Conservation (phyloP, 257 asterid genomes). For the Nicotiana sylvestris region DNA sequence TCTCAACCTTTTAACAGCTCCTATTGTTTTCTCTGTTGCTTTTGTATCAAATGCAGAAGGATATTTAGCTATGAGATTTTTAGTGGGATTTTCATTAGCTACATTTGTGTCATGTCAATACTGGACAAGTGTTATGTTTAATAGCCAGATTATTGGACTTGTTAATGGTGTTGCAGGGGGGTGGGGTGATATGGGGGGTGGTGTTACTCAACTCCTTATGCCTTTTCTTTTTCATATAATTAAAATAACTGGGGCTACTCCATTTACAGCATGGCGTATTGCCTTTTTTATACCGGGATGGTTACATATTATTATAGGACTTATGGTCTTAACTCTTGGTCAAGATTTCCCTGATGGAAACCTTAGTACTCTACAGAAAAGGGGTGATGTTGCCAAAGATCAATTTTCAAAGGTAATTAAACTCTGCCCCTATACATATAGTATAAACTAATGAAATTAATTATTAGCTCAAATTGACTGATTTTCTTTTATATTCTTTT, state of each 20-base stretch:
- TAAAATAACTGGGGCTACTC: constrained; percentile 31
- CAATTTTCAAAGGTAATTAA: constrained; percentile 35
- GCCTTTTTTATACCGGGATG: constrained; percentile 55
- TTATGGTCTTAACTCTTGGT: constrained; percentile 45
- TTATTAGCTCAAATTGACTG: neutral
- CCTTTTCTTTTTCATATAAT: constrained; percentile 42
- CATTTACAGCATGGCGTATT: constrained; percentile 57
- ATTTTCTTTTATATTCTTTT: neutral
- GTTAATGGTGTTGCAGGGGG: constrained; percentile 56
- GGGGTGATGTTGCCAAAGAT: constrained; percentile 46
- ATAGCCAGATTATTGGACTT: constrained; percentile 40
- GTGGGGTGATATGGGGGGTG: constrained; percentile 68
- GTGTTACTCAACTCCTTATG: constrained; percentile 54
- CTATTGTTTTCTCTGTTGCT: constrained; percentile 46
- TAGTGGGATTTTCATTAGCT: constrained; percentile 56
- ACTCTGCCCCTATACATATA: neutral
- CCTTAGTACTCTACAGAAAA: constrained; percentile 42
- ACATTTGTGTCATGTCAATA: constrained; percentile 56
- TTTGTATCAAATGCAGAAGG: constrained; percentile 38
- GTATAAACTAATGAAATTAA: neutral
- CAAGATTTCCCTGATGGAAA: constrained; percentile 67
- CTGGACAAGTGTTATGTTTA: constrained; percentile 54
- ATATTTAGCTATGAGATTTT: constrained; percentile 43
- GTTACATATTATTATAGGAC: constrained; percentile 45
- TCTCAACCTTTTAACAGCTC: constrained; percentile 40